phyloP scores from a whole-genome alignment of 148 eudicot genomes.

The Rhododendron vialii region DNA sequence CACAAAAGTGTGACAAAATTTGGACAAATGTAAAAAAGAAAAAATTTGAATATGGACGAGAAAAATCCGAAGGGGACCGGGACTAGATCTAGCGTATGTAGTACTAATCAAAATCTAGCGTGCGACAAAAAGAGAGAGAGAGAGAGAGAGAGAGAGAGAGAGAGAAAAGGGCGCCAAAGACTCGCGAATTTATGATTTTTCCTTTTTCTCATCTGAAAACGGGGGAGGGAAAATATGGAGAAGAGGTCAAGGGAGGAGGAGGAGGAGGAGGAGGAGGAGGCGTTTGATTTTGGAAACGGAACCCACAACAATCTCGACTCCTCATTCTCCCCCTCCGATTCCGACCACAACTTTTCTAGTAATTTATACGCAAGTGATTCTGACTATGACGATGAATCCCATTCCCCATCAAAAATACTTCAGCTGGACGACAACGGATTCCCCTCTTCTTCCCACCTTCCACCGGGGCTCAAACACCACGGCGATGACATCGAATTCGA shows the following conservation, averaged over 20 bases:
- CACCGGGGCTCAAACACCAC: not conserved
- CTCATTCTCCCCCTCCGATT: not conserved
- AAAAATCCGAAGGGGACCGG: too few relatives aligned
- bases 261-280: not conserved
- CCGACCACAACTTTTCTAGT: not conserved
- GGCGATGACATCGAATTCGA: not conserved
- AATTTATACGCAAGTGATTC: not conserved
- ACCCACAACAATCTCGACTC: not conserved
- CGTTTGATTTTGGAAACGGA: not conserved
- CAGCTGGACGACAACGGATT: slow-evolving; percentile 3
- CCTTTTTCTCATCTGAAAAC: not conserved
- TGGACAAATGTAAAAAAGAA: too few relatives aligned
- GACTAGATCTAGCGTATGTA: too few relatives aligned
- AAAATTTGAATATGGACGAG: too few relatives aligned
- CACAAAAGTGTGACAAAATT: too few relatives aligned
- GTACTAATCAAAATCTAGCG: too few relatives aligned
- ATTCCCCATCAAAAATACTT: not conserved
- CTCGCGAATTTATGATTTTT: not conserved
- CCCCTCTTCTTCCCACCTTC: not conserved
- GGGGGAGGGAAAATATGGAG: not conserved
- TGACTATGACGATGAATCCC: not conserved
- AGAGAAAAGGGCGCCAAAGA: not conserved
- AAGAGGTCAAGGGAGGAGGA: not conserved
- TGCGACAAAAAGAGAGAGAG: too few relatives aligned
- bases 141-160: too few relatives aligned